A percentile compares a stretch with the other conserved stretches of the same genome.
phyloP scores from a whole-genome alignment of 1,139 yeast species.

The Candida sanyaensis region DNA sequence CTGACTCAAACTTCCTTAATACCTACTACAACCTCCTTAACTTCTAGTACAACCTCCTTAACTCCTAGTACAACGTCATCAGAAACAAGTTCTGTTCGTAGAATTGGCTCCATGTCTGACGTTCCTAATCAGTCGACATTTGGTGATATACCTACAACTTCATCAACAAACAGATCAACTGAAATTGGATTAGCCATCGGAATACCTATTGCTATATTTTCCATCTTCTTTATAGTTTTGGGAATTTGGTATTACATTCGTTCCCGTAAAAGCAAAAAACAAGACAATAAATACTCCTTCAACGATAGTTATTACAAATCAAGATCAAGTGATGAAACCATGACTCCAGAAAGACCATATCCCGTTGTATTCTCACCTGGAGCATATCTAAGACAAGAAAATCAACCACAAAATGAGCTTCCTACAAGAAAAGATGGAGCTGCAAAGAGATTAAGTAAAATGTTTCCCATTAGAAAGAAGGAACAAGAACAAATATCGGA shows the following conservation, averaged over 20 bases:
- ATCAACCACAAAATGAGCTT: background rate
- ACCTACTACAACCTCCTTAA: no score
- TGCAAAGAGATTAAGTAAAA: constrained; percentile 2
- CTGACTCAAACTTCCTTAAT: background rate
- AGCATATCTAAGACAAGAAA: constrained; percentile 7
- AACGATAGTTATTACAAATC: constrained; percentile 8
- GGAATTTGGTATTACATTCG: constrained; percentile 24
- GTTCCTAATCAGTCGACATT: constrained; percentile 5
- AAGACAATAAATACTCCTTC: constrained; percentile 8
- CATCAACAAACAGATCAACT: constrained; percentile 14
- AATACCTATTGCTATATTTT: constrained; percentile 40
- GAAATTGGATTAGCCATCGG: constrained; percentile 45
- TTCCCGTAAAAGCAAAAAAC: constrained; percentile 19
- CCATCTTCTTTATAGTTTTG: constrained; percentile 25
- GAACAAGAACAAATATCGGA: background rate
- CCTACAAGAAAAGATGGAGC: background rate
- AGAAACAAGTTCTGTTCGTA: constrained; percentile 5
- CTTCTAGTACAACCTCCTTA: background rate
- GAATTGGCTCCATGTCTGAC: constrained; percentile 4
- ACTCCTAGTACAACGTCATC: constrained; percentile 4
- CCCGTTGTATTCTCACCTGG: constrained; percentile 14
- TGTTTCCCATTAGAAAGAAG: constrained; percentile 2
- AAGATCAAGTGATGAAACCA: constrained; percentile 8
- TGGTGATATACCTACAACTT: constrained; percentile 4
- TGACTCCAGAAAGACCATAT: constrained; percentile 12